phyloP scores from a whole-genome alignment of 352 stramenopile species.

The Blastocystis sp. region DNA sequence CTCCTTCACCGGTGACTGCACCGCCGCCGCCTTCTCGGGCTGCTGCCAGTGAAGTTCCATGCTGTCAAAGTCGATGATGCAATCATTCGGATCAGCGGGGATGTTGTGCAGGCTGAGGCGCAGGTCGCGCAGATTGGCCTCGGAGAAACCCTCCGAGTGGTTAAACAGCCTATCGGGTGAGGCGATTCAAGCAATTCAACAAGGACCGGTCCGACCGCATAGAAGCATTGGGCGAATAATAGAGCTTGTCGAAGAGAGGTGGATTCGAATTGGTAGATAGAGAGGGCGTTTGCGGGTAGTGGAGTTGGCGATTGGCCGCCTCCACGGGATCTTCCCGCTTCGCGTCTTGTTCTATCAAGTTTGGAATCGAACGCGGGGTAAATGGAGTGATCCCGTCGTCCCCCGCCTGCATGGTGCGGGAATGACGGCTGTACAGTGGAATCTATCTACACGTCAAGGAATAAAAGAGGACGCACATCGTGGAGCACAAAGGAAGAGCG shows the following conservation, averaged over 20 bases:
- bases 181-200: background rate
- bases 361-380: too few species aligned
- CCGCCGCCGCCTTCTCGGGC: background rate
- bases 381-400: too few species aligned
- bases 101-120: too few species aligned
- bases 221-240: constrained; percentile 23
- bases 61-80: constrained; percentile 11
- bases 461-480: too few species aligned
- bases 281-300: constrained; percentile 3
- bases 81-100: background rate
- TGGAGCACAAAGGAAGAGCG: too few species aligned
- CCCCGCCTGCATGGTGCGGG: too few species aligned
- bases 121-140: too few species aligned
- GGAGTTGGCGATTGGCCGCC: background rate
- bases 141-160: too few species aligned
- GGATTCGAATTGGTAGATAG: background rate
- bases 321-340: background rate
- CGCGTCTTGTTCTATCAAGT: constrained; percentile 11
- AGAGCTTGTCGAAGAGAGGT: constrained; percentile 20
- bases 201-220: background rate
- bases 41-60: background rate
- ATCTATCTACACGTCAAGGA: too few species aligned
- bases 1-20: background rate
- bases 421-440: too few species aligned
- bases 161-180: background rate